Percentiles rank a stretch among this genome's conserved stretches.
phyloP scores from a whole-genome alignment of 306 rosid genomes.

The Vigna radiata region DNA sequence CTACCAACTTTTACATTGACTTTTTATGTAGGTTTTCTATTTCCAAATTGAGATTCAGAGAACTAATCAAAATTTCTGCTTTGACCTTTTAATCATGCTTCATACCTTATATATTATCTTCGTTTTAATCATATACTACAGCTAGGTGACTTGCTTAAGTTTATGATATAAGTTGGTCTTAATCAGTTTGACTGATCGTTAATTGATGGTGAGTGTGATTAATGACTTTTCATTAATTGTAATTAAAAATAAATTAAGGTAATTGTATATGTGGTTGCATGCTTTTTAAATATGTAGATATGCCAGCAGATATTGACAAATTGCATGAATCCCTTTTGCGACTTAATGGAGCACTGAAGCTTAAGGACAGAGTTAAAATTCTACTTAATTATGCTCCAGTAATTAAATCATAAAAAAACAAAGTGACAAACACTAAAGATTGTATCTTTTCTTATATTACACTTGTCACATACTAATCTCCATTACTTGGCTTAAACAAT shows the following conservation, averaged over 20 bases:
- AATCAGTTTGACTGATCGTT: constrained; percentile 18
- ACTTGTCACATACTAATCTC: constrained; percentile 52
- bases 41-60: no score
- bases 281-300: constrained; percentile 13
- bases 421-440: constrained; percentile 44
- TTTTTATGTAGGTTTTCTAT: no score
- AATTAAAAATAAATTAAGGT: constrained; percentile 6
- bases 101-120: background rate
- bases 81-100: constrained; percentile 24
- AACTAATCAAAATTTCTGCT: background rate
- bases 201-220: background rate
- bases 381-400: constrained; percentile 24
- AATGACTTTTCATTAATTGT: background rate
- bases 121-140: background rate
- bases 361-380: constrained; percentile 27
- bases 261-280: constrained; percentile 25
- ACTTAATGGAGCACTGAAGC: constrained; percentile 55
- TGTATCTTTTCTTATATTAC: constrained; percentile 45
- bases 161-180: constrained; percentile 3
- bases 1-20: no score
- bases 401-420: constrained; percentile 36
- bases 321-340: constrained; percentile 37
- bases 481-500: constrained; percentile 46
- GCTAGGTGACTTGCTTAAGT: background rate
- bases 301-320: constrained; percentile 43